Evolutionary conservation across 257 asterid genomes (phyloP).

Genomic region (Solanum chmielewskii): DNA sequence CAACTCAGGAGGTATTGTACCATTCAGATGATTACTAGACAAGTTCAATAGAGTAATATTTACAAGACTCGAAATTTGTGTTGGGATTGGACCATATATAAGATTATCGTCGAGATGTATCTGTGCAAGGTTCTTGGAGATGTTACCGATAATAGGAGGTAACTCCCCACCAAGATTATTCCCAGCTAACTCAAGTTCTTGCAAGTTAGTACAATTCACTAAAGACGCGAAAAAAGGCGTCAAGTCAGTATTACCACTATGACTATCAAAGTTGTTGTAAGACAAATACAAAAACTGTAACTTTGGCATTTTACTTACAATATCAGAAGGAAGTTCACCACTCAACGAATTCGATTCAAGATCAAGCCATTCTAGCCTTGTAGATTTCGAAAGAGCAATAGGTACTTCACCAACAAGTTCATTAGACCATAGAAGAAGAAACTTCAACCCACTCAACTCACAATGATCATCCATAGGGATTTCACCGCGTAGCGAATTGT

Average conservation of each 20-base stretch:
- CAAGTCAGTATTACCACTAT: slow-evolving; percentile 41
- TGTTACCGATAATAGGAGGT: slow-evolving; percentile 59
- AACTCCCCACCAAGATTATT: slow-evolving; percentile 57
- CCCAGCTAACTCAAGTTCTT: slow-evolving; percentile 68
- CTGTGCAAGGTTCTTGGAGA: slow-evolving; percentile 40
- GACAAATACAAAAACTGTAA: slow-evolving; percentile 59
- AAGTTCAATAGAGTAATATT: slow-evolving; percentile 62
- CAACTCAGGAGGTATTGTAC: slow-evolving; percentile 50
- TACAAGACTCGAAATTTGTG: slow-evolving; percentile 36
- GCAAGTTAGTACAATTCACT: slow-evolving; percentile 38
- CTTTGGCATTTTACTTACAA: slow-evolving; percentile 29
- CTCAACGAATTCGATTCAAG: slow-evolving; percentile 45
- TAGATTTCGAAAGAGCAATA: slow-evolving; percentile 38
- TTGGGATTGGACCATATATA: slow-evolving; percentile 56
- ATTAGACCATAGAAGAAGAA: slow-evolving; percentile 79
- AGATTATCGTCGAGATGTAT: slow-evolving; percentile 52
- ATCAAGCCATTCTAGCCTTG: slow-evolving; percentile 71
- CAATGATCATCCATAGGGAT: slow-evolving; percentile 42
- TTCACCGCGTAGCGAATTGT: slow-evolving; percentile 56
- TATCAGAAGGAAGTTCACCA: slow-evolving; percentile 52
- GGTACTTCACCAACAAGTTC: slow-evolving; percentile 50
- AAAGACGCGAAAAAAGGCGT: slow-evolving; percentile 48
- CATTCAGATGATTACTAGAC: slow-evolving; percentile 59
- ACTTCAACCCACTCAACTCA: slow-evolving; percentile 33
- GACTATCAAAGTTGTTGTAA: slow-evolving; percentile 52